phyloP scores from a whole-genome alignment of 192 early-diverging fungal species.

The Gamsiella multidivaricata region DNA sequence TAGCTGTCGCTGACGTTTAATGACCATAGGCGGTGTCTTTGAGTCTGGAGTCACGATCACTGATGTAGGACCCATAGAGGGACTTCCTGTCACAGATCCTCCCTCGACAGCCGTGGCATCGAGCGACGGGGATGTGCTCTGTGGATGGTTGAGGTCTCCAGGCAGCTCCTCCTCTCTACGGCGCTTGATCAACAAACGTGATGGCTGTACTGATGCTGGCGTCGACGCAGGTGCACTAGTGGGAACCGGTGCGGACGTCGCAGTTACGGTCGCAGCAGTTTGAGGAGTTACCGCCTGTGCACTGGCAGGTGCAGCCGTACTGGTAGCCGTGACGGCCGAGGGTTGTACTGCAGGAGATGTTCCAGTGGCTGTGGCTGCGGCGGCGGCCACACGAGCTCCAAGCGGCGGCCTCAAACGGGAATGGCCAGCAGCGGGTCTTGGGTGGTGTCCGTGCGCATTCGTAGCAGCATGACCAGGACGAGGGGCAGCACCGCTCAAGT shows the following conservation, averaged over 20 bases:
- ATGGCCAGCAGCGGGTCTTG: constrained; percentile 19
- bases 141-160: constrained; percentile 6
- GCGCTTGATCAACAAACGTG: constrained; percentile 33
- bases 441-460: background rate
- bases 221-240: constrained; percentile 3
- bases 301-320: background rate
- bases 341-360: background rate
- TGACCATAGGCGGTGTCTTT: constrained; percentile 34
- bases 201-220: constrained; percentile 8
- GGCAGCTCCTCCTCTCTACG: constrained; percentile 39
- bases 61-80: constrained; percentile 25
- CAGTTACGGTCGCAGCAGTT: background rate
- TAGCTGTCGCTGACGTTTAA: constrained; percentile 42
- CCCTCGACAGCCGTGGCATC: background rate
- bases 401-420: constrained; percentile 38
- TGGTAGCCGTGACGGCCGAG: background rate
- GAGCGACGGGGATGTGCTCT: constrained; percentile 1
- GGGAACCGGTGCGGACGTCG: background rate
- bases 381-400: constrained; percentile 27
- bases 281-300: background rate
- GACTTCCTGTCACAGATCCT: constrained; percentile 28
- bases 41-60: constrained; percentile 16
- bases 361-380: background rate
- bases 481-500: constrained; percentile 13
- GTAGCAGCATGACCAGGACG: constrained; percentile 18